phyloP scores from a whole-genome alignment of 345 rosid genomes.

The Geranium brycei region DNA sequence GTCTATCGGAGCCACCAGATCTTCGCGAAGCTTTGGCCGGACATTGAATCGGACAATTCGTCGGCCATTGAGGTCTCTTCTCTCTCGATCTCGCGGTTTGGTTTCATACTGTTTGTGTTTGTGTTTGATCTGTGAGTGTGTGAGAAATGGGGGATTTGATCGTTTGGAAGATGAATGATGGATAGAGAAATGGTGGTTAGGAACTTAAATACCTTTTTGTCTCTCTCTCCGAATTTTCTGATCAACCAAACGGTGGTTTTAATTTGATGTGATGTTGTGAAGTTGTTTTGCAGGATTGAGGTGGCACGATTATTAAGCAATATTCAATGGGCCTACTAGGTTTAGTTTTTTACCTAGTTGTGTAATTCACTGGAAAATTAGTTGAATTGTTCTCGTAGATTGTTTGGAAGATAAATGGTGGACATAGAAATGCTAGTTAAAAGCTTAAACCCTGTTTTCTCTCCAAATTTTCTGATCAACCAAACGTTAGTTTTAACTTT shows the following conservation, averaged over 20 bases:
- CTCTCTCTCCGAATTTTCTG: not conserved
- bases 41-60: conserved; percentile 57
- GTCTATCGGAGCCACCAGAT: conserved; percentile 70
- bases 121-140: not conserved
- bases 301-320: not conserved
- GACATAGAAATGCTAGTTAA: not conserved
- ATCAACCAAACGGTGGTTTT: not conserved
- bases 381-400: not conserved
- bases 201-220: no score
- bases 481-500: no score
- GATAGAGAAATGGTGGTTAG: no score
- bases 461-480: no score
- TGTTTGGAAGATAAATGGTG: not conserved
- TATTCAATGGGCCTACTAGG: no score
- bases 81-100: not conserved
- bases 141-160: not conserved
- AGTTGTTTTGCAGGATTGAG: not conserved
- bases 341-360: no score
- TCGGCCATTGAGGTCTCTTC: conserved; percentile 43
- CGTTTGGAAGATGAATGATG: not conserved
- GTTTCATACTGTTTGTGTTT: not conserved
- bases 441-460: no score
- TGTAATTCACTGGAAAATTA: not conserved
- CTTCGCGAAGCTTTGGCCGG: conserved; percentile 55
- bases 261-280: not conserved